These are phyloP conservation scores for Fusarium pilosicola DNA, from an alignment of 2,329 filamentous ascomycete species.

Conservation along the genomic window DNA sequence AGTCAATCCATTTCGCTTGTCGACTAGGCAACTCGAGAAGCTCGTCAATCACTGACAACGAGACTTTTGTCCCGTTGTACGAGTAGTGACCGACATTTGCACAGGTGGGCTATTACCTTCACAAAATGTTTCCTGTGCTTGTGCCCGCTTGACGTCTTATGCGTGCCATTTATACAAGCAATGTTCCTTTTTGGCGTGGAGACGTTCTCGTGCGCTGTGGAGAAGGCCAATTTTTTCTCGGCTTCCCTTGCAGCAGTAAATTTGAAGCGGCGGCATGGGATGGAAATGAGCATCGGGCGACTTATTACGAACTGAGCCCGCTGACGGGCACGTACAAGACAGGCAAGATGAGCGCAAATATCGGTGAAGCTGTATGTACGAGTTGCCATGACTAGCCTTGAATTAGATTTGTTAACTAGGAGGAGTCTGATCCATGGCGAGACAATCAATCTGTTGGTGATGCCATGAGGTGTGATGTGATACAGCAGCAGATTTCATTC, in stretches of 20 bases:
- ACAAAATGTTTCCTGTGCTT: constrained; percentile 32
- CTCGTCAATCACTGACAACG: background rate
- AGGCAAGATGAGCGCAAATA: constrained; percentile 17
- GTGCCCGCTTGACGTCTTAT: constrained; percentile 21
- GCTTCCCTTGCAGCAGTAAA: constrained; percentile 41
- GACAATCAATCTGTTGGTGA: constrained; percentile 28
- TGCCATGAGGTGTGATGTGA: constrained; percentile 17
- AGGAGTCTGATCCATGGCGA: constrained; percentile 30
- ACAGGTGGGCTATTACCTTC: constrained; percentile 15
- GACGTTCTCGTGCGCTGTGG: constrained; percentile 20
- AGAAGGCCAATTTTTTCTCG: constrained; percentile 21
- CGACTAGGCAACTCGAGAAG: constrained; percentile 28
- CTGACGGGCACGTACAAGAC: constrained; percentile 26
- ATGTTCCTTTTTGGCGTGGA: constrained; percentile 25
- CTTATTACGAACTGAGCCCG: constrained; percentile 13
- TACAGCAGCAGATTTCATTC: constrained; percentile 30
- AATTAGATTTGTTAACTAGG: constrained; percentile 4
- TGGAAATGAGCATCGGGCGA: constrained; percentile 38
- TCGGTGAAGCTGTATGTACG: constrained; percentile 32
- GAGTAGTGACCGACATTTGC: constrained; percentile 3
- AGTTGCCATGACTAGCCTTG: constrained; percentile 6
- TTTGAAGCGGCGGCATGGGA: constrained; percentile 36
- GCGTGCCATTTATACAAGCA: constrained; percentile 27
- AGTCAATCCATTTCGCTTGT: constrained; percentile 3
- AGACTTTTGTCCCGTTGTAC: background rate